These are phyloP conservation scores for Penicillium thymicola DNA, from an alignment of 2,329 filamentous ascomycete species.

Conservation along the genomic window DNA sequence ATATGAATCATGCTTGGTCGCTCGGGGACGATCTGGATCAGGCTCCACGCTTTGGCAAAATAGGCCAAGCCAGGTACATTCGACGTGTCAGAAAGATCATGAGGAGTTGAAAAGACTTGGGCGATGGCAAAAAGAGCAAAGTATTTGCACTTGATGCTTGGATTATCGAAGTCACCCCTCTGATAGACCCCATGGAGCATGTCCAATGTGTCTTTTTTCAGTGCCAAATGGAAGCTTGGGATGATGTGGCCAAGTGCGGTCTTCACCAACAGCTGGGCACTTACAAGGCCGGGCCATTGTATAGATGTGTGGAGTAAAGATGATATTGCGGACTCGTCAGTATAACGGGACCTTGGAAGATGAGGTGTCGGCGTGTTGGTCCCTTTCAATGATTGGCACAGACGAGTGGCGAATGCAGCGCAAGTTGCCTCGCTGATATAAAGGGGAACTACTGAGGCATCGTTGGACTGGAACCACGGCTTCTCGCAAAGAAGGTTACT, in stretches of 20 bases:
- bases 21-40: conserved; percentile 40
- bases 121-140: conserved; percentile 42
- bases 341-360: conserved; percentile 26
- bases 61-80: conserved; percentile 40
- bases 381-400: conserved; percentile 29
- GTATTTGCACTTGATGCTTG: conserved; percentile 40
- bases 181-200: conserved; percentile 32
- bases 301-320: conserved; percentile 13
- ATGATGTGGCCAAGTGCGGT: conserved; percentile 31
- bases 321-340: conserved; percentile 16
- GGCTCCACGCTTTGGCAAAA: conserved; percentile 36
- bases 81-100: conserved; percentile 15
- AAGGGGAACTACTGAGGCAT: conserved; percentile 24
- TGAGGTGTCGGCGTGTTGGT: conserved; percentile 17
- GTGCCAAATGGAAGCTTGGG: conserved; percentile 28
- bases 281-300: conserved; percentile 28
- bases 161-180: conserved; percentile 20
- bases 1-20: conserved; percentile 42
- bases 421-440: conserved; percentile 36
- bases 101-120: conserved; percentile 39
- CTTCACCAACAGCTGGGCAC: conserved; percentile 31
- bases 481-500: conserved; percentile 1
- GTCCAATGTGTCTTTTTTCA: conserved; percentile 35
- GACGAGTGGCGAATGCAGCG: conserved; percentile 33
- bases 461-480: conserved; percentile 30